Evolutionary conservation across 139 green algal genomes (phyloP).

Genomic region (Picochlorum costavermella): DNA sequence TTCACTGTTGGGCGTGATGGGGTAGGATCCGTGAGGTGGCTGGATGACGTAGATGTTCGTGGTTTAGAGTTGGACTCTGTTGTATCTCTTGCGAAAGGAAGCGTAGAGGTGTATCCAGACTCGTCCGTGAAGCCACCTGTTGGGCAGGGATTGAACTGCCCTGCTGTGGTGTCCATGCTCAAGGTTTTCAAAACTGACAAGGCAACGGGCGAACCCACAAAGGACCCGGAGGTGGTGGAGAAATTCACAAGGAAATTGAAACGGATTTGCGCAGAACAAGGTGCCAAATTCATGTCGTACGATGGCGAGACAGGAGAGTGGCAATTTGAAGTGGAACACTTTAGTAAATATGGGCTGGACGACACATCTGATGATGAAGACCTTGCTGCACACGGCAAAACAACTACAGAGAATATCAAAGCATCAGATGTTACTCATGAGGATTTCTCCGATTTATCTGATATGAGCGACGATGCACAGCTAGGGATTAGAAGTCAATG

Average conservation of each 20-base stretch:
- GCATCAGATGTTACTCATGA: not conserved
- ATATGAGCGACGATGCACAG: not conserved
- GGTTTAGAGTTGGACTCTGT: slow-evolving; percentile 59
- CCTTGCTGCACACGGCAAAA: not conserved
- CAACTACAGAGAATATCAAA: not conserved
- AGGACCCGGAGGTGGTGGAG: slow-evolving; percentile 33
- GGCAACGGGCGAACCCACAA: slow-evolving; percentile 40
- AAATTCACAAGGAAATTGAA: slow-evolving; percentile 37
- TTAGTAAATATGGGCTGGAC: slow-evolving; percentile 74
- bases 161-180: slow-evolving; percentile 68
- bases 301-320: slow-evolving; percentile 60
- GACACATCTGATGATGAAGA: slow-evolving; percentile 25
- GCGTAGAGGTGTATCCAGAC: slow-evolving; percentile 54
- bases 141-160: slow-evolving; percentile 72
- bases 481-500: slow-evolving; percentile 1
- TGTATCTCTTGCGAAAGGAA: slow-evolving; percentile 45
- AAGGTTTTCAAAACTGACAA: slow-evolving; percentile 47
- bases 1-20: slow-evolving; percentile 62
- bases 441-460: not conserved
- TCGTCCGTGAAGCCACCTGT: slow-evolving; percentile 55
- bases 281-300: slow-evolving; percentile 73
- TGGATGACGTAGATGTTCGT: slow-evolving; percentile 69
- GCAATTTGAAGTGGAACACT: slow-evolving; percentile 89
- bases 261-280: slow-evolving; percentile 50
- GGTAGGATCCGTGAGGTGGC: slow-evolving; percentile 67